Evolutionary conservation across 176 grass and related monocot species (phyloP).

Genomic region (Avena insularis): DNA sequence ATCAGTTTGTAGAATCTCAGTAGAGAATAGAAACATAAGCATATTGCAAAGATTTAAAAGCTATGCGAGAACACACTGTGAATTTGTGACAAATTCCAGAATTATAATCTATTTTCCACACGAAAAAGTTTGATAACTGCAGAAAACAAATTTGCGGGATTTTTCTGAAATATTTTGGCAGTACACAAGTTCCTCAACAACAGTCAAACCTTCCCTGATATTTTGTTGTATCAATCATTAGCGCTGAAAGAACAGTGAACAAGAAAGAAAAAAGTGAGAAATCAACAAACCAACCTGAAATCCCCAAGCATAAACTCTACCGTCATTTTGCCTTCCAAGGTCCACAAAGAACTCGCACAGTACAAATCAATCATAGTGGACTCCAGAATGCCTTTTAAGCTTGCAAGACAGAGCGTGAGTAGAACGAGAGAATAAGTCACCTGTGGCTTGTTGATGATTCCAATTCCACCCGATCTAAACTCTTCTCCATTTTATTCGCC

Average conservation of each 20-base stretch:
- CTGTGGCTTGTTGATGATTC: too few relatives aligned
- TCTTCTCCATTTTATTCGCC: too few relatives aligned
- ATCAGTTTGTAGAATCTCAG: too few relatives aligned
- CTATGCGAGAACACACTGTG: conserved; percentile 46
- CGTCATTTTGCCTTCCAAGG: conserved; percentile 68
- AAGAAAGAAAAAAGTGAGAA: conserved; percentile 31
- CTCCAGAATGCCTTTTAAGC: too few relatives aligned
- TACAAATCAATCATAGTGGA: too few relatives aligned
- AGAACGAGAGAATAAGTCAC: too few relatives aligned
- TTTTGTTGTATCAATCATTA: conserved; percentile 45
- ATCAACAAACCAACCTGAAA: conserved; percentile 67
- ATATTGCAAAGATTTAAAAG: too few relatives aligned
- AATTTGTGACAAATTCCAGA: conserved; percentile 49
- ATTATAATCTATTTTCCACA: too few relatives aligned
- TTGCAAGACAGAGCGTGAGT: too few relatives aligned
- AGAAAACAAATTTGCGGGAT: conserved; percentile 69
- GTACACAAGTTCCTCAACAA: conserved; percentile 73
- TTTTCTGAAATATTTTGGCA: conserved; percentile 23
- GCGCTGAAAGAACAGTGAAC: conserved; percentile 14
- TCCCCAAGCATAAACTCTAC: conserved; percentile 97
- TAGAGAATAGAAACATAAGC: too few relatives aligned
- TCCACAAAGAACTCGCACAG: not conserved
- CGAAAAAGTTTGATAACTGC: too few relatives aligned
- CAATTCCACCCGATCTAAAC: too few relatives aligned
- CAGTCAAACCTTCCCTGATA: conserved; percentile 80